Evolutionary conservation across 208 protist genomes (phyloP), one percentile per base, ranked within the genome.

Genomic region (Acanthamoeba healyi): DNA sequence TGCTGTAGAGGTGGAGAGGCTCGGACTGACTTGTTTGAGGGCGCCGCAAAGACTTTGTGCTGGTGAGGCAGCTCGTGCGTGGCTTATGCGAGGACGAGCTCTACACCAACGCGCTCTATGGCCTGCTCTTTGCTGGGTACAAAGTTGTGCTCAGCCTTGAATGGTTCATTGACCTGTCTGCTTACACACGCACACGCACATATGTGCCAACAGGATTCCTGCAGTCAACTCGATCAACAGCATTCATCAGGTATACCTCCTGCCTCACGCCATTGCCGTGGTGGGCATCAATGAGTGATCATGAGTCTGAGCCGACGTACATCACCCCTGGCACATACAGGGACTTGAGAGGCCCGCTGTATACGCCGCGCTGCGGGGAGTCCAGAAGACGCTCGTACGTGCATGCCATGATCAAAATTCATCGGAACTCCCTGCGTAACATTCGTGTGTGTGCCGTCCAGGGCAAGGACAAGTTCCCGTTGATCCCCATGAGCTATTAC

Each of bases 51-150:
- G 54, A 90, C 82, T 72, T 90, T 15, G 82, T 90, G 38, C 34
- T 90, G 32, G 54, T 90, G 29, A 22, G 82, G 5, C 82, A 90
- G 40, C 82, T 90, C 14, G 82, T 90, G 56, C 82, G 82, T 5
- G 82, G 82, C 22, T 46, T 90, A 6, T 72, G 54, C 54, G 54
- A 63, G 32, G 82, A 63, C 38, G 82, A 90, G 54, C 54, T 72
- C 58, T 90, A 90, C 82, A 90, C 54, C n/a, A 90, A 90, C 56
- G 46, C 82, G 26, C 82, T 90, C 54, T 90, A 90, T 24, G 82
- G 82, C 34, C 56, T 90, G 5, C 26, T 90, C 26, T 90, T 90
- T 24, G 49, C 82, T 19, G 38, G 58, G 74, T 84, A 38, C 58
- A 34, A 14, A 9, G 26, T 74, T 38, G 36, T 9, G 9, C 15